These are phyloP conservation scores for Tolypocladium guangdongense DNA, from an alignment of 2,329 filamentous ascomycete species.

Conservation along the genomic window DNA sequence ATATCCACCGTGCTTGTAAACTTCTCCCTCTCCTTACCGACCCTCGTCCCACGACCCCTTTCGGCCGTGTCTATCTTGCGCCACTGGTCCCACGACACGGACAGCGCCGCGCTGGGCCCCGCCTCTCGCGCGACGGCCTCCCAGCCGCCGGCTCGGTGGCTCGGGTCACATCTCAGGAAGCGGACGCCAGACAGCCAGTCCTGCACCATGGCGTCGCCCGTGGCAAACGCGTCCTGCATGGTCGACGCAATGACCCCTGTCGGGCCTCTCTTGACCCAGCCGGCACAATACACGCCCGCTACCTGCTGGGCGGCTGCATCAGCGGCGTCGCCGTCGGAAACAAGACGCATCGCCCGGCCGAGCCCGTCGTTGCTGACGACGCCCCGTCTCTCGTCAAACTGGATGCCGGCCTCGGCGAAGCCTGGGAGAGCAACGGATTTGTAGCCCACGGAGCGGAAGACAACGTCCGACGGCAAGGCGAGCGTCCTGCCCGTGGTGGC, in stretches of 20 bases:
- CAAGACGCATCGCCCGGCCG: constrained; percentile 52
- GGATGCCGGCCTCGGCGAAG: constrained; percentile 60
- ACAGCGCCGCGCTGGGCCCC: constrained; percentile 39
- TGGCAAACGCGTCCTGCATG: constrained; percentile 88
- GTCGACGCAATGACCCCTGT: constrained; percentile 94
- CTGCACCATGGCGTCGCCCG: constrained; percentile 69
- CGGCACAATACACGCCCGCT: constrained; percentile 79
- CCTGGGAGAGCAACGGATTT: constrained; percentile 69
- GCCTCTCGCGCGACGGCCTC: constrained; percentile 57
- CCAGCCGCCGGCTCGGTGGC: constrained; percentile 48
- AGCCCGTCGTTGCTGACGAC: constrained; percentile 73
- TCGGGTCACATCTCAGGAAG: constrained; percentile 23
- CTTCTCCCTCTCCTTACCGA: constrained; percentile 71
- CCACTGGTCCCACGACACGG: constrained; percentile 81
- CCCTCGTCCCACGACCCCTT: constrained; percentile 48
- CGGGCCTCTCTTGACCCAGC: constrained; percentile 92
- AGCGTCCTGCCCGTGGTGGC: constrained; percentile 36
- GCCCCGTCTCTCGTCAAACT: constrained; percentile 65
- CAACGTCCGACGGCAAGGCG: constrained; percentile 54
- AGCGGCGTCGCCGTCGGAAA: constrained; percentile 12
- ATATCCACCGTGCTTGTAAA: constrained; percentile 48
- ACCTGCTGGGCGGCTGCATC: constrained; percentile 28
- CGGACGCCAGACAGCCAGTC: constrained; percentile 51
- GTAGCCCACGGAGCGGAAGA: constrained; percentile 94
- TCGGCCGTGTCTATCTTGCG: constrained; percentile 70